A percentile compares a stretch with the other conserved stretches of the same genome.
Evolutionary conservation across 2,329 filamentous ascomycete genomes (phyloP).

Genomic region (Aspergillus spinulosporus): DNA sequence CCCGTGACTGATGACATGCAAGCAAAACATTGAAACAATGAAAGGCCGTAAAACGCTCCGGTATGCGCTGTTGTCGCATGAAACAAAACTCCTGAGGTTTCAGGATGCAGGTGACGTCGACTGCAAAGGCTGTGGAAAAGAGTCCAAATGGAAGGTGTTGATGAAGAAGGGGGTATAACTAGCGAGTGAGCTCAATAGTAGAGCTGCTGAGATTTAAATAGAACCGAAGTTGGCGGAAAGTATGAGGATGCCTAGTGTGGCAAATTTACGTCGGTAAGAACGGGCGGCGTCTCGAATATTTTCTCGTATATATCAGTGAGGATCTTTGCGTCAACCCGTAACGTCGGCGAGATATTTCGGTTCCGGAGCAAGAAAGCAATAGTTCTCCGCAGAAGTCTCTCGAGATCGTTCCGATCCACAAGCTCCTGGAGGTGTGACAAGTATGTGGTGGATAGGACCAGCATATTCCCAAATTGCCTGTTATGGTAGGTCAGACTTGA

Average conservation of each 20-base stretch:
- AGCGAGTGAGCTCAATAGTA: neutral
- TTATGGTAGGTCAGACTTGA: constrained; percentile 15
- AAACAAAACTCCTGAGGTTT: neutral
- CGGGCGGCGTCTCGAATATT: constrained; percentile 41
- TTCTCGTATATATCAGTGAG: constrained; percentile 55
- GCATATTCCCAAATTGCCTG: constrained; percentile 94
- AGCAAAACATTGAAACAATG: neutral
- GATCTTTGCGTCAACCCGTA: constrained; percentile 73
- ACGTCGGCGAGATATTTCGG: constrained; percentile 70
- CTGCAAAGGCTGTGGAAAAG: neutral
- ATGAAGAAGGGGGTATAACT: no score
- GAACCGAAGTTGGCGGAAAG: neutral
- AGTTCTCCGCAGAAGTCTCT: constrained; percentile 67
- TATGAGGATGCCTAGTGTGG: neutral
- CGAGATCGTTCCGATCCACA: constrained; percentile 58
- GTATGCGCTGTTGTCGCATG: neutral
- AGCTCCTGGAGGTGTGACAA: constrained; percentile 63
- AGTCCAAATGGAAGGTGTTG: neutral
- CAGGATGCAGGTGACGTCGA: neutral
- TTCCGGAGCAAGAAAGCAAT: constrained; percentile 73
- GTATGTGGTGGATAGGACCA: constrained; percentile 83
- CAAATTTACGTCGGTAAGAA: neutral
- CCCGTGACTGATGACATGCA: neutral
- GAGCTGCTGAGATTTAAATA: neutral
- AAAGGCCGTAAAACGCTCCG: neutral